Evolutionary conservation across 2,329 filamentous ascomycete genomes (phyloP), one percentile per base, ranked within the genome.

Genomic region (Podosphaera aphanis): DNA sequence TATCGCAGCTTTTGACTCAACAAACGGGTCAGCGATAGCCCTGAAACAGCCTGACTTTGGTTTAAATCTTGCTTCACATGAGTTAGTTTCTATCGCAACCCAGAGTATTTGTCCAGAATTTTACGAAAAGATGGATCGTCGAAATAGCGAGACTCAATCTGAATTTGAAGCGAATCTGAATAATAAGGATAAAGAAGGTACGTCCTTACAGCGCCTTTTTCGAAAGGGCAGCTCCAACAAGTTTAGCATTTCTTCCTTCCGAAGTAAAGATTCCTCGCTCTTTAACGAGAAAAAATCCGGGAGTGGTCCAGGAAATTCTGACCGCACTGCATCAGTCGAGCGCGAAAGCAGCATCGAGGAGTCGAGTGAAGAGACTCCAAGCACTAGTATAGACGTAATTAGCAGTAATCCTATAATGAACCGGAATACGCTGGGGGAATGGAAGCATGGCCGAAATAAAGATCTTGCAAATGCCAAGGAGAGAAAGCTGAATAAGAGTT

Each of bases 141-240:
- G 67, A 2, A 60, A 66, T 38, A 77, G 73, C 39, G 74, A 73
- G 54, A 67, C 71, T 2, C 63, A 67, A 2, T 74, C 71, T 4
- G 73, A 78, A 33, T 61, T 68, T 16, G 54, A 56, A 19, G 64
- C 64, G 39, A 56, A 60, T 2, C 60, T 62, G 10, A 61, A 58
- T n/a, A 55, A 60, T 2, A 61, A 60, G 29, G 49, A 59, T 23
- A 64, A 74, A 47, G 73, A 57, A 43, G 56, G 56, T 16, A 70
- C 72, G 11, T 52, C 46, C 62, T 77, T 51, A 64, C 68, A 56
- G 71, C 48, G 76, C 57, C 64, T 79, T 43, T 69, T 79, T 47
- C 70, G 74, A 27, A 79, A 79, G 61, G 71, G 74, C 43, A 77
- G 72, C 57, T 74, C 73, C 5, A 68, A 71, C 59, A 78, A 78